Conservation (phyloP, 257 asterid species). For the Marsdenia floribunda region DNA sequence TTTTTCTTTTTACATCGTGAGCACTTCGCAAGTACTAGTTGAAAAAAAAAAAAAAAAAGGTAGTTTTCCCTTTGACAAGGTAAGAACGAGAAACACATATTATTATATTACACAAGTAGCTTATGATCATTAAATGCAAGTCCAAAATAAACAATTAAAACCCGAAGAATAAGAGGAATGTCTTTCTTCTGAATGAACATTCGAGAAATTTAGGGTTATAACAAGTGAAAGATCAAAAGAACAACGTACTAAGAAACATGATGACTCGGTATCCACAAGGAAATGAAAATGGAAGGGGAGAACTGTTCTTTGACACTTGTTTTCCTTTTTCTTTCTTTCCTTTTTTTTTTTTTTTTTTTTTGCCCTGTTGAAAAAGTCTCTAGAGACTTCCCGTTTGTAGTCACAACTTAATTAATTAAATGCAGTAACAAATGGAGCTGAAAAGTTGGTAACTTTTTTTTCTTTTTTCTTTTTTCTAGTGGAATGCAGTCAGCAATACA, state of each 20-base stretch:
- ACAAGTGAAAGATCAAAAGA: neutral
- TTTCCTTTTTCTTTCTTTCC: no score
- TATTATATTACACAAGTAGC: neutral
- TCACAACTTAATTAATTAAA: neutral
- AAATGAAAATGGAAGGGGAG: neutral
- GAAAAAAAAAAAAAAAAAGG: no score
- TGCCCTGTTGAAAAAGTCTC: neutral
- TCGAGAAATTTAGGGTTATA: neutral
- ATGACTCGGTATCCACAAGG: neutral
- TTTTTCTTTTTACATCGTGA: neutral
- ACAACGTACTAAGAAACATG: neutral
- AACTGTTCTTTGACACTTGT: neutral
- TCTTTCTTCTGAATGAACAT: neutral
- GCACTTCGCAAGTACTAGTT: neutral
- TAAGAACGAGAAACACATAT: neutral
- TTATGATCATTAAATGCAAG: neutral
- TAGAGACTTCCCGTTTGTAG: neutral
- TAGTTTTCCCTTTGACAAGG: neutral
- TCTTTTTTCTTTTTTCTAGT: neutral
- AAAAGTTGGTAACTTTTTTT: neutral
- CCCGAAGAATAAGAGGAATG: neutral
- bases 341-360: no score
- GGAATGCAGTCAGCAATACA: neutral
- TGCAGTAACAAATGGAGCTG: neutral
- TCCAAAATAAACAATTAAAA: neutral